phyloP scores from a whole-genome alignment of 2,329 filamentous ascomycete species.

The Penicillium sp. region DNA sequence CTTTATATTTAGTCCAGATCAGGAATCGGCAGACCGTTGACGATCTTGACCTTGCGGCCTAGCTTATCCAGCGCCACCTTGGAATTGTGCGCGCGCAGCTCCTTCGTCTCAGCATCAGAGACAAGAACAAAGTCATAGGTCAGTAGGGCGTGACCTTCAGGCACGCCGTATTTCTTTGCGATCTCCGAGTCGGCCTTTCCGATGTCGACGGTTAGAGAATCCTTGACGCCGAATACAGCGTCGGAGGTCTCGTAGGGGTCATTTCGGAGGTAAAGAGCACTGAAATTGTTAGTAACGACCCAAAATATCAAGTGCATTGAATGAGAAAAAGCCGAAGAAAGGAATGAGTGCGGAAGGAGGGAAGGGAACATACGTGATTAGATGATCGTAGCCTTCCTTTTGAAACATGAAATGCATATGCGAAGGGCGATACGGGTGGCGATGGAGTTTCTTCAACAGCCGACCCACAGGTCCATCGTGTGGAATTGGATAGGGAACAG shows the following conservation, averaged over 20 bases:
- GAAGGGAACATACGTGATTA: conserved; percentile 72
- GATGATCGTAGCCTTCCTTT: conserved; percentile 74
- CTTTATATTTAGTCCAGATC: conserved; percentile 22
- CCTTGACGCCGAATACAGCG: conserved; percentile 85
- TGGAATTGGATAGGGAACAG: conserved; percentile 84
- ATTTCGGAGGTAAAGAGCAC: conserved; percentile 74
- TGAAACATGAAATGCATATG: conserved; percentile 92
- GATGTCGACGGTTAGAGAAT: conserved; percentile 73
- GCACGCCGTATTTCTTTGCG: conserved; percentile 65
- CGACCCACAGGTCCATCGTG: conserved; percentile 82
- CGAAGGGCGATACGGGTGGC: conserved; percentile 77
- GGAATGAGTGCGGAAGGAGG: too few relatives aligned
- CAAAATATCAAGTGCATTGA: not conserved
- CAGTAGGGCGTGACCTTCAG: conserved; percentile 66
- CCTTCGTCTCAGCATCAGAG: conserved; percentile 68
- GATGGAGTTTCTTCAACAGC: conserved; percentile 65
- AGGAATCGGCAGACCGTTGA: conserved; percentile 41
- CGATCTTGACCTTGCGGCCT: conserved; percentile 71
- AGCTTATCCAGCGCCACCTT: conserved; percentile 68
- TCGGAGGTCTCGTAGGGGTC: conserved; percentile 84
- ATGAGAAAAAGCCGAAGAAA: not conserved
- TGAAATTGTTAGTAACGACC: conserved; percentile 42
- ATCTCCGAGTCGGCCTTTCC: conserved; percentile 56
- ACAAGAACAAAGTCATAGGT: conserved; percentile 80
- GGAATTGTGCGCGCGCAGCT: conserved; percentile 69